These are phyloP conservation scores for Triticum urartu DNA, from an alignment of 176 grass and related monocot species.

Conservation along the genomic window DNA sequence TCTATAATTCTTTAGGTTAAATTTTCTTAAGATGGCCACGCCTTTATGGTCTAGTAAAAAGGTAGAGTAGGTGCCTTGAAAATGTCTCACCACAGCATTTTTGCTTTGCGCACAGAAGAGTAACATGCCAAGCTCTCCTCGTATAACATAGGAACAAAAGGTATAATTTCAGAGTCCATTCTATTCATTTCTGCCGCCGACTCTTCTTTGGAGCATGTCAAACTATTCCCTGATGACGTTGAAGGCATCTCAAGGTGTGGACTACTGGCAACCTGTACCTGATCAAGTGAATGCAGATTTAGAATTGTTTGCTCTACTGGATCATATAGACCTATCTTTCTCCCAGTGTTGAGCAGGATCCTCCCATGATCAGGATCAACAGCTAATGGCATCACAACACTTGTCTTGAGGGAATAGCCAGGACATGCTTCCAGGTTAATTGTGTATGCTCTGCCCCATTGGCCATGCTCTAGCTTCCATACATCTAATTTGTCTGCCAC, in stretches of 20 bases:
- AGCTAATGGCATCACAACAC: constrained; percentile 8
- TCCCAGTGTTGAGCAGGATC: neutral
- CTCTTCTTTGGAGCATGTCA: neutral
- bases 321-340: constrained; percentile 13
- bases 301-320: neutral
- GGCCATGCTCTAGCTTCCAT: constrained; percentile 13
- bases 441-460: neutral
- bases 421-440: constrained; percentile 2
- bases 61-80: too few species aligned
- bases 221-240: neutral
- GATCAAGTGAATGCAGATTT: neutral
- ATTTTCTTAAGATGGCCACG: too few species aligned
- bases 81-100: neutral
- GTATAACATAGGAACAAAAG: neutral
- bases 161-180: neutral
- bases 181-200: neutral
- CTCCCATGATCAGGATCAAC: neutral
- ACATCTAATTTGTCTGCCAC: neutral
- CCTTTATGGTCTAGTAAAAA: neutral
- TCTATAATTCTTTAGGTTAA: too few species aligned
- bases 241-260: neutral
- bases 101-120: neutral
- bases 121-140: neutral
- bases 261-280: neutral
- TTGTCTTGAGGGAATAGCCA: constrained; percentile 6